phyloP scores from a whole-genome alignment of 345 rosid genomes.

The Gossypium longicalyx region DNA sequence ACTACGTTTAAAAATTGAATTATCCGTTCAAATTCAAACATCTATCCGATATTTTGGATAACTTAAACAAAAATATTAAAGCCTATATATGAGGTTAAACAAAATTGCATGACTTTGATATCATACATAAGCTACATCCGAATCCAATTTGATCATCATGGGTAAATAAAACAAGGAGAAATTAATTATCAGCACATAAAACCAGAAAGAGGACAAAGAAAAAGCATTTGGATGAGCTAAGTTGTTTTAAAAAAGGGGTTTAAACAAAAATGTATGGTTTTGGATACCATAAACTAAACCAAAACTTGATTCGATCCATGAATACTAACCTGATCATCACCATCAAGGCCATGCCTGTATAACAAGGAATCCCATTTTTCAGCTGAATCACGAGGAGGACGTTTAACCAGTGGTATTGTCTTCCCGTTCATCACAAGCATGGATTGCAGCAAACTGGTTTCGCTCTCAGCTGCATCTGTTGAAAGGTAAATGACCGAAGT shows the following conservation, averaged over 20 bases:
- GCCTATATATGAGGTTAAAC: too few species aligned
- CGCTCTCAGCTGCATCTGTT: conserved; percentile 96
- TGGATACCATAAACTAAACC: too few species aligned
- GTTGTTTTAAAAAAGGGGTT: too few species aligned
- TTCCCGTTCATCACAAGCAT: conserved; percentile 62
- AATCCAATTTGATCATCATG: background rate
- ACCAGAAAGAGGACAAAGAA: background rate
- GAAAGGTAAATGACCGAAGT: conserved; percentile 82
- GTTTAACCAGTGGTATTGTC: conserved; percentile 68
- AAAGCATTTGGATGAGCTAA: background rate
- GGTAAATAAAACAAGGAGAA: background rate
- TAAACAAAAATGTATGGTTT: too few species aligned
- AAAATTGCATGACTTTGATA: too few species aligned
- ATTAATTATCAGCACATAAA: background rate
- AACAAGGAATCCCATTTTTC: conserved; percentile 95
- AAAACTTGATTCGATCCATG: too few species aligned
- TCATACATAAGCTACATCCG: too few species aligned
- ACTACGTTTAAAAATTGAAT: too few species aligned
- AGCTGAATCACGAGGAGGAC: conserved; percentile 66
- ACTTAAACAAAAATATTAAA: too few species aligned
- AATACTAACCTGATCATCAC: conserved; percentile 61
- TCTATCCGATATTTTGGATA: too few species aligned
- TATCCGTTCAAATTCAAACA: too few species aligned
- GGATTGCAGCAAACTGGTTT: conserved; percentile 76
- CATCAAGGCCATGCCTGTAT: conserved; percentile 62